A percentile compares a stretch with the other conserved stretches of the same genome.
Conservation (phyloP, 2,329 filamentous ascomycete species). For the Colletotrichum euphorbiae region DNA sequence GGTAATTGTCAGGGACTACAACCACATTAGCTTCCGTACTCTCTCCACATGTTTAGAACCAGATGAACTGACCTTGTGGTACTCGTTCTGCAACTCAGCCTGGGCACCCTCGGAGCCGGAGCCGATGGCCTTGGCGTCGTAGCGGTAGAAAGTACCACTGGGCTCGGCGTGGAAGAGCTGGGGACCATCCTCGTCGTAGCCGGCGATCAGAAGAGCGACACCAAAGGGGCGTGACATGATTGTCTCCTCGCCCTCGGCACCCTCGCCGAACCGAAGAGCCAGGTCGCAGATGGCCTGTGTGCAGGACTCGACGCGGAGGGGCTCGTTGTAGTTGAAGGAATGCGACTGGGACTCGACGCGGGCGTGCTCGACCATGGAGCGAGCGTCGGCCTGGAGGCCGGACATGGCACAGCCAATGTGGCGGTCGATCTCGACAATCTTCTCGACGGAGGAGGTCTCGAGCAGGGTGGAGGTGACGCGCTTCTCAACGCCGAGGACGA, state of each 20-base stretch:
- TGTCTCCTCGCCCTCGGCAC: slow-evolving; percentile 96
- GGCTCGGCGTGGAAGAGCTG: slow-evolving; percentile 98
- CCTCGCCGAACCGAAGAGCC: slow-evolving; percentile 95
- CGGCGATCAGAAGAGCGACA: slow-evolving; percentile 94
- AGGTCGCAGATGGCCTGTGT: slow-evolving; percentile 99
- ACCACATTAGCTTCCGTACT: not conserved
- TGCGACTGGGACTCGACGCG: slow-evolving; percentile 98
- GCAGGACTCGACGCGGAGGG: slow-evolving; percentile 94
- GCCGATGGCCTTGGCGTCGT: slow-evolving; percentile 98
- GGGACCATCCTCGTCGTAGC: slow-evolving; percentile 96
- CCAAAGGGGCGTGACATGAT: slow-evolving; percentile 99
- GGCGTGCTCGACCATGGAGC: slow-evolving; percentile 98
- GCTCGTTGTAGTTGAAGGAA: slow-evolving; percentile 97
- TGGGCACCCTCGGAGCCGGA: slow-evolving; percentile 97
- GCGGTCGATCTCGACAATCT: slow-evolving; percentile 99
- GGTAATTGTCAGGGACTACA: slow-evolving; percentile 83
- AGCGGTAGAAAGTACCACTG: slow-evolving; percentile 97
- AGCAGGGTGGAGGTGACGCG: slow-evolving; percentile 97
- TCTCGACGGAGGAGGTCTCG: slow-evolving; percentile 97
- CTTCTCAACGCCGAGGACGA: slow-evolving; percentile 98
- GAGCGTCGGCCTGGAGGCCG: slow-evolving; percentile 95
- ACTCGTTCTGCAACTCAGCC: slow-evolving; percentile 98
- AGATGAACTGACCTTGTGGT: slow-evolving; percentile 77
- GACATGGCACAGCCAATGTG: slow-evolving; percentile 99
- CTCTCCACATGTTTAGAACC: not conserved